Evolutionary conservation across 495 filamentous ascomycete species (phyloP).

Genomic region (Penicillium samsonianum): DNA sequence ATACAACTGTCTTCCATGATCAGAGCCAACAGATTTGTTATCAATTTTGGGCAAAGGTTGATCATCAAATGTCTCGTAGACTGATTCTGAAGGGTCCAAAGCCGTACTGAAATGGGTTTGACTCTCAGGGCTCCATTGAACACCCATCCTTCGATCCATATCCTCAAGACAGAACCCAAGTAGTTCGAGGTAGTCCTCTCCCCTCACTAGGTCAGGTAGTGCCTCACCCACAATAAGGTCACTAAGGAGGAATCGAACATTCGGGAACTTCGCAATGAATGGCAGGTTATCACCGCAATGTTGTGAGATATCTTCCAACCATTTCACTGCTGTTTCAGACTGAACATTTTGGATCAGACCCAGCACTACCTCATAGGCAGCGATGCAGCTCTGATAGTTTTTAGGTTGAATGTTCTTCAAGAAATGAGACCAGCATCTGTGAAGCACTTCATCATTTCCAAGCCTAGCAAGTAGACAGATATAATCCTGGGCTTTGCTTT

Average conservation of each 20-base stretch:
- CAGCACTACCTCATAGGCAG: conserved; percentile 30
- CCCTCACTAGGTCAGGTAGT: conserved; percentile 26
- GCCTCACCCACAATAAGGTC: conserved; percentile 19
- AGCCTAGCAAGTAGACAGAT: conserved; percentile 30
- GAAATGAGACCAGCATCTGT: conserved; percentile 26
- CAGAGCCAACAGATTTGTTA: conserved; percentile 30
- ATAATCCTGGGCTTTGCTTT: conserved; percentile 11
- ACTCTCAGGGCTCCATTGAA: conserved; percentile 25
- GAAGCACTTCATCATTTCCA: conserved; percentile 14
- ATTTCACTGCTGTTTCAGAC: conserved; percentile 23
- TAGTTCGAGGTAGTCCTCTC: conserved; percentile 24
- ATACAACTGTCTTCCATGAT: conserved; percentile 30
- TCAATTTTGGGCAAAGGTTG: conserved; percentile 33
- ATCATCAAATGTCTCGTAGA: conserved; percentile 20
- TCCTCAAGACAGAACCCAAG: conserved; percentile 26
- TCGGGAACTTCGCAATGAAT: conserved; percentile 21
- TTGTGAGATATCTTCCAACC: conserved; percentile 32
- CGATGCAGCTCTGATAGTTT: conserved; percentile 10
- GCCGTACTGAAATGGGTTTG: conserved; percentile 19
- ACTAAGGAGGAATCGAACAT: conserved; percentile 22
- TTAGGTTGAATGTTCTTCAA: conserved; percentile 10
- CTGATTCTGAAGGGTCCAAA: conserved; percentile 16
- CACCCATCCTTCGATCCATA: conserved; percentile 36
- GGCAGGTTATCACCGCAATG: conserved; percentile 27
- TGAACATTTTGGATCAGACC: conserved; percentile 21